A percentile compares a stretch with the other conserved stretches of the same genome.
Evolutionary conservation across 352 stramenopile genomes (phyloP).

Genomic region (Globisporangium carolinianum): DNA sequence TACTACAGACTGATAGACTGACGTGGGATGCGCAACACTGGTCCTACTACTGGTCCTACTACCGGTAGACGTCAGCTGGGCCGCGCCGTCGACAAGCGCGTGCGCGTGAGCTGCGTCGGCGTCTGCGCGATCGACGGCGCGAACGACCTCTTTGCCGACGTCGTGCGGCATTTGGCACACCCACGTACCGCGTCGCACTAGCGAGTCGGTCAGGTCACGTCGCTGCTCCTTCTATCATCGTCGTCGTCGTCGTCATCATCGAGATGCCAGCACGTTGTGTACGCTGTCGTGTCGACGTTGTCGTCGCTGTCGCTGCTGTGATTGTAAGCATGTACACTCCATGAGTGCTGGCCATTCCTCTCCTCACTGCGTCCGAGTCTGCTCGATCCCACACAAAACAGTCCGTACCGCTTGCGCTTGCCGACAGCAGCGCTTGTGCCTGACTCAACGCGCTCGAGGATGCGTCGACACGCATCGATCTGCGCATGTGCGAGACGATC

Average conservation of each 20-base stretch:
- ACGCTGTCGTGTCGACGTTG: conserved; percentile 18
- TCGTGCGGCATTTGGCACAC: conserved; percentile 14
- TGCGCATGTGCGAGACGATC: conserved; percentile 24
- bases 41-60: background rate
- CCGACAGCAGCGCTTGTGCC: background rate
- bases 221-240: too few species aligned
- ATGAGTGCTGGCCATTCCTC: too few species aligned
- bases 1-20: background rate
- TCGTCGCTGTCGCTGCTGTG: background rate
- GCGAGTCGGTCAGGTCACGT: too few species aligned
- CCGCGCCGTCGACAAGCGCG: conserved; percentile 87
- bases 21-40: background rate
- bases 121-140: conserved; percentile 94
- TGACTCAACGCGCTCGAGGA: conserved; percentile 19
- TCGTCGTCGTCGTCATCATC: conserved; percentile 3
- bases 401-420: conserved; percentile 13
- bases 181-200: too few species aligned
- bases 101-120: conserved; percentile 92
- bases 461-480: conserved; percentile 29
- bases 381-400: background rate
- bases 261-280: conserved; percentile 40
- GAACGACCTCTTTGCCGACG: conserved; percentile 74
- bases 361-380: too few species aligned
- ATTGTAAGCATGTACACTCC: too few species aligned
- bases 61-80: conserved; percentile 84